Evolutionary conservation across 331 rosid species (phyloP).

Genomic region (Quercus phellos): DNA sequence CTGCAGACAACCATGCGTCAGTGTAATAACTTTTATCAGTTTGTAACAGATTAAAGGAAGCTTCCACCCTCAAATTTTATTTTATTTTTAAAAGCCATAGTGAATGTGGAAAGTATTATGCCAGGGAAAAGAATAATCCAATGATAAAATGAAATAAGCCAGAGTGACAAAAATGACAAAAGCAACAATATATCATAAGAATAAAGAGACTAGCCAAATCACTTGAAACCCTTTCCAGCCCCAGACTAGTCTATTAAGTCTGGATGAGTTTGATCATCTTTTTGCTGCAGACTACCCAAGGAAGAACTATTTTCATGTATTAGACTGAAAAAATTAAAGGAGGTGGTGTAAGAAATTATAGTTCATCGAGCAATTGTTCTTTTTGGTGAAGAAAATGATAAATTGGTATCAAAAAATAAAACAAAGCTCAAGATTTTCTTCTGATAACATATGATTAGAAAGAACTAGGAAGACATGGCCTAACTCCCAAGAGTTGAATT

Average conservation of each 20-base stretch:
- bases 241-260: neutral
- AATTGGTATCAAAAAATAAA: neutral
- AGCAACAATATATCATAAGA: no score
- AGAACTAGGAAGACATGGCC: no score
- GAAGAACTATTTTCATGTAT: neutral
- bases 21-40: neutral
- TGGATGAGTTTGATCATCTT: neutral
- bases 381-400: neutral
- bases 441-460: no score
- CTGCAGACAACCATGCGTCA: neutral
- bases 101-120: neutral
- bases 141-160: neutral
- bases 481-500: no score
- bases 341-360: neutral
- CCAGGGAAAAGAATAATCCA: neutral
- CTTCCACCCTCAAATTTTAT: neutral
- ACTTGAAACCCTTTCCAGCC: neutral
- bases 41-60: neutral
- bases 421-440: neutral
- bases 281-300: neutral
- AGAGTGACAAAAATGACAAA: neutral
- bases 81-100: neutral
- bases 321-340: neutral
- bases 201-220: neutral
- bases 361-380: neutral